These are phyloP conservation scores for Euphorbia celastroides DNA, from an alignment of 441 rosid genomes.

Conservation along the genomic window DNA sequence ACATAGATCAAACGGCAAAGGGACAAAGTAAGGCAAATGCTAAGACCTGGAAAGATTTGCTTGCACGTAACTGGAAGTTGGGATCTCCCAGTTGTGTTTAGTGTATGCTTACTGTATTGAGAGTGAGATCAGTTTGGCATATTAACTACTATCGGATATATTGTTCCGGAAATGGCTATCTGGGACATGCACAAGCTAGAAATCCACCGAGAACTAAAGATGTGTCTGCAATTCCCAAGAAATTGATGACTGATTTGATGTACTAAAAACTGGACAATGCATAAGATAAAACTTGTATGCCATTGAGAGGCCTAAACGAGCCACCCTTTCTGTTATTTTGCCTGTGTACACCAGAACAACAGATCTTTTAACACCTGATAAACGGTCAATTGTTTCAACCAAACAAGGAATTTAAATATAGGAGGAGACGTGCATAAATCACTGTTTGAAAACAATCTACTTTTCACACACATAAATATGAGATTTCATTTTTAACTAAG, in stretches of 20 bases:
- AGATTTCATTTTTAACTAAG: neutral
- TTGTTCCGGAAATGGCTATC: slow-evolving; percentile 88
- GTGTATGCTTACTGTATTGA: slow-evolving; percentile 93
- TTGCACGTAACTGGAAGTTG: slow-evolving; percentile 86
- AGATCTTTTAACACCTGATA: neutral
- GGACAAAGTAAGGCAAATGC: slow-evolving; percentile 66
- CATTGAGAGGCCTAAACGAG: slow-evolving; percentile 84
- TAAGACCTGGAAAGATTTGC: slow-evolving; percentile 90
- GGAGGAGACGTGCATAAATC: neutral
- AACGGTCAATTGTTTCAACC: neutral
- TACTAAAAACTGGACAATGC: slow-evolving; percentile 76
- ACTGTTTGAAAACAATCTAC: no score
- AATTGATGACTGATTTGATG: slow-evolving; percentile 83
- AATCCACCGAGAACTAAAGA: slow-evolving; percentile 93
- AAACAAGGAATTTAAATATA: no score
- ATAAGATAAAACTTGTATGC: slow-evolving; percentile 82
- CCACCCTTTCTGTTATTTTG: slow-evolving; percentile 98
- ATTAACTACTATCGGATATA: slow-evolving; percentile 67
- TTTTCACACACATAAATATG: neutral
- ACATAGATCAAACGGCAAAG: slow-evolving; percentile 74
- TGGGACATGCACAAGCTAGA: slow-evolving; percentile 91
- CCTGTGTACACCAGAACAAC: slow-evolving; percentile 34
- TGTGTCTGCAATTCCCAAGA: slow-evolving; percentile 86
- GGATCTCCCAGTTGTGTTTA: slow-evolving; percentile 61
- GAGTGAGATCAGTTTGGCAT: slow-evolving; percentile 30